Conservation (phyloP, 2,329 filamentous ascomycete genomes). For the Madurella fahalii region DNA sequence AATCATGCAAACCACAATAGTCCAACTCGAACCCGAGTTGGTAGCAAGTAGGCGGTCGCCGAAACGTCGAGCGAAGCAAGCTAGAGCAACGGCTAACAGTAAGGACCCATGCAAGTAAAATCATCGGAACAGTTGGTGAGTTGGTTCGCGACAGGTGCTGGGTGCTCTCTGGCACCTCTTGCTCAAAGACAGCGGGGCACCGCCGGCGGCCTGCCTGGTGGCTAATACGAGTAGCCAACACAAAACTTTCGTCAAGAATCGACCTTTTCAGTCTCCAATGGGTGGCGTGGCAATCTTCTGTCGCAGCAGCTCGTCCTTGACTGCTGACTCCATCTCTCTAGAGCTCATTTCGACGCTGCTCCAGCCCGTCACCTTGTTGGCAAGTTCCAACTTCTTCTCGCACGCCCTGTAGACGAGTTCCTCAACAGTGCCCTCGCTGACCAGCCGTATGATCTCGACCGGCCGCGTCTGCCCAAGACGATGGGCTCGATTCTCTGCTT, state of each 20-base stretch:
- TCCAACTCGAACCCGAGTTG: not conserved
- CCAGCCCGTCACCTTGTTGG: slow-evolving; percentile 53
- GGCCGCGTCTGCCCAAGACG: slow-evolving; percentile 86
- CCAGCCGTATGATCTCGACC: slow-evolving; percentile 84
- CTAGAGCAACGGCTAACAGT: not conserved
- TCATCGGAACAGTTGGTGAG: too few relatives aligned
- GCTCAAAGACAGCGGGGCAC: too few relatives aligned
- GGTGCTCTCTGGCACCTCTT: too few relatives aligned
- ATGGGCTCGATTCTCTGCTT: slow-evolving; percentile 95
- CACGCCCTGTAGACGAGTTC: slow-evolving; percentile 90
- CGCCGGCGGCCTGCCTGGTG: too few relatives aligned
- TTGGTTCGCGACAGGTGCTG: too few relatives aligned
- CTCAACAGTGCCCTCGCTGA: slow-evolving; percentile 79
- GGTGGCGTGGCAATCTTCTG: slow-evolving; percentile 20
- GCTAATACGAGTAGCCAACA: too few relatives aligned
- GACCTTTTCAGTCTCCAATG: slow-evolving; percentile 1
- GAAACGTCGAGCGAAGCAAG: not conserved
- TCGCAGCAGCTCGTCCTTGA: slow-evolving; percentile 22
- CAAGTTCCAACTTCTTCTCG: slow-evolving; percentile 87
- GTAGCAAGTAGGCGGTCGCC: not conserved
- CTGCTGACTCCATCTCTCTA: slow-evolving; percentile 27
- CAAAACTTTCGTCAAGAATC: not conserved
- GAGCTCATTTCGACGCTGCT: slow-evolving; percentile 27
- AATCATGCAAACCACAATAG: not conserved
- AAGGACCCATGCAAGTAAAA: not conserved